Conservation (phyloP, 2,329 filamentous ascomycete genomes). For the Trichophyton verrucosum region DNA sequence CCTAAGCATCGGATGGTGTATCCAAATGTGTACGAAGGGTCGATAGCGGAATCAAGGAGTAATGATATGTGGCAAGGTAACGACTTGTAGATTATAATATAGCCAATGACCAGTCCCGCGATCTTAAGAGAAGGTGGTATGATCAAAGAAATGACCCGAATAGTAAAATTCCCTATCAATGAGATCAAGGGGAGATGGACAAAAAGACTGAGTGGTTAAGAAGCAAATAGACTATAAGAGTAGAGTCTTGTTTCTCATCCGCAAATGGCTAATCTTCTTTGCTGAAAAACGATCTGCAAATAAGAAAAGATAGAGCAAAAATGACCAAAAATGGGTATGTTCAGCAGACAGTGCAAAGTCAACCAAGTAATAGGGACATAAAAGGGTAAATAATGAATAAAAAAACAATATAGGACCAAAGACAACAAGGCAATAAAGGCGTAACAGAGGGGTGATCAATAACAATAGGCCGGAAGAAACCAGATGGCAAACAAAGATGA, state of each 20-base stretch:
- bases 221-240: neutral
- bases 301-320: neutral
- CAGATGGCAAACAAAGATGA: neutral
- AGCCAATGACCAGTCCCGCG: too few relatives aligned
- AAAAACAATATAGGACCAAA: neutral
- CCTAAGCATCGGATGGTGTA: too few relatives aligned
- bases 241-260: neutral
- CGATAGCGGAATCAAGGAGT: too few relatives aligned
- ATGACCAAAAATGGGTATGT: neutral
- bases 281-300: neutral
- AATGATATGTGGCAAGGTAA: neutral
- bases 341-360: neutral
- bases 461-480: neutral
- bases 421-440: neutral
- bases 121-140: neutral
- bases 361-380: neutral
- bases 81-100: neutral
- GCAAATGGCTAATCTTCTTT: neutral
- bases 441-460: neutral
- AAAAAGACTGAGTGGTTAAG: neutral
- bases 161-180: neutral
- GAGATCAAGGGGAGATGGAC: neutral
- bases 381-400: neutral
- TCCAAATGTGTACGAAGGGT: too few relatives aligned
- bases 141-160: neutral